Evolutionary conservation across 306 rosid species (phyloP), one percentile per base, ranked within the genome.

Genomic region (Vigna unguiculata): DNA sequence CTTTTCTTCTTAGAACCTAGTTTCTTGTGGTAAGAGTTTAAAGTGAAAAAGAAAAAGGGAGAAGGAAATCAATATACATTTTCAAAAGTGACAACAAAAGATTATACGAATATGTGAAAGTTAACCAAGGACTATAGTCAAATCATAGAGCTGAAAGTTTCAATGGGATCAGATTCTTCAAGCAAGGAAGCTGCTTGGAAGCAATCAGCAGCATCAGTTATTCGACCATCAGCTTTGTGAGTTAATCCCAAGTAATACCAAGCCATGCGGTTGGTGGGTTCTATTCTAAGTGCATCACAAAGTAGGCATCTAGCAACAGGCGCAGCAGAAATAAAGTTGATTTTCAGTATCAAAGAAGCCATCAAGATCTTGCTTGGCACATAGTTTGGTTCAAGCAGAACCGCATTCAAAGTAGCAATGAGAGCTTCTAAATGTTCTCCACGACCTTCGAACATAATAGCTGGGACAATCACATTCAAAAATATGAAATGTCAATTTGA

Each of bases 101-200:
- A 58, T 30, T 60, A 46, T 24, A 47, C 30, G 65, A 22, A 77
- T 75, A 13, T 68, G 66, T 62, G 61, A 58, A 58, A 68, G 20
- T 2, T 16, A 60, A 52, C 63, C 45, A 61, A 7, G 47, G 61
- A 54, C 22, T 71, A 40, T 46, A 38, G 55, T 91, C 90, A 95
- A 72, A 81, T 81, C 64, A 88, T 5, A 62, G 73, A 73, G 85
- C 83, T 79, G 86, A 92, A 95, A 76, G 84, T 83, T 85, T 95
- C 97, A 12, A 95, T 72, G 24, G 97, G 99, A 72, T 90, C 96
- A 1, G 93, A 86, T 89, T 95, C 97, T 88, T 92, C 96, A 58
- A 95, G 99, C 97, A 92, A 89, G 76, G 87, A 84, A 36, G 99
- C 99, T 77, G 97, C 99, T 71, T 95, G 97, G 82, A 90, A 92